Base-by-base conservation (phyloP, 1,284 basidiomycete species). In the Trichosporon ovoides region DNA sequence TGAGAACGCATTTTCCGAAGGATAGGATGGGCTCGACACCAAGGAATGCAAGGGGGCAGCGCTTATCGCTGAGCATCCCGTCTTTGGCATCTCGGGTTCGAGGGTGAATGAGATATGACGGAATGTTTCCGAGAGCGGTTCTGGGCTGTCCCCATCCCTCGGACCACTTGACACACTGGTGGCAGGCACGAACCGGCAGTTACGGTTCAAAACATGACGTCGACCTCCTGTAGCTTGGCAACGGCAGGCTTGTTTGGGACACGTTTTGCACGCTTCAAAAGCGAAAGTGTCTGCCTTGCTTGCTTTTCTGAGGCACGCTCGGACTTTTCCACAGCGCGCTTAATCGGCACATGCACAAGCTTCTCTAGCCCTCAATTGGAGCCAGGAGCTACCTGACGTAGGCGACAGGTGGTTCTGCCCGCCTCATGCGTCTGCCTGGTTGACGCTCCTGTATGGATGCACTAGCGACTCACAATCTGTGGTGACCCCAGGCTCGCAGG, bases 401-500 rank as follows among this genome's bases (percentile, higher is more conserved):
- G 28, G 9, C 28, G 28, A 31, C 28, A 5, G 28, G 28, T 31
- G 28, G 4, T 31, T 31, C n/a, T 4, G 38, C 40, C 22, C 40
- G 13, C 28, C 40, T 24, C 22, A 46, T 14, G 20, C 34, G 13
- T 13, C 35, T 37, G 6, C 35, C 12, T 12, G n/a, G n/a, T n/a
- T n/a, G n/a, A n/a, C n/a, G n/a, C n/a, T n/a, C n/a, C 38, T 12
- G 18, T 43, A 22, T 38, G 35, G 20, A 36, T 13, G 12, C 35
- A n/a, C 24, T 22, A 31, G 24, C 22, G 10, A 57, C 56, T 57
- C 46, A 52, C 52, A 7, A 53, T 52, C 4, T 18, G 24, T 7
- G 60, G 60, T 3, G 52, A 37, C 2, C 38, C 62, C 33, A 73
- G 57, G 43, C 66, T 68, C 0, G 71, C 54, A 1, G 68, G 71